Conservation (phyloP, 345 rosid genomes). For the Hypericum perforatum region DNA sequence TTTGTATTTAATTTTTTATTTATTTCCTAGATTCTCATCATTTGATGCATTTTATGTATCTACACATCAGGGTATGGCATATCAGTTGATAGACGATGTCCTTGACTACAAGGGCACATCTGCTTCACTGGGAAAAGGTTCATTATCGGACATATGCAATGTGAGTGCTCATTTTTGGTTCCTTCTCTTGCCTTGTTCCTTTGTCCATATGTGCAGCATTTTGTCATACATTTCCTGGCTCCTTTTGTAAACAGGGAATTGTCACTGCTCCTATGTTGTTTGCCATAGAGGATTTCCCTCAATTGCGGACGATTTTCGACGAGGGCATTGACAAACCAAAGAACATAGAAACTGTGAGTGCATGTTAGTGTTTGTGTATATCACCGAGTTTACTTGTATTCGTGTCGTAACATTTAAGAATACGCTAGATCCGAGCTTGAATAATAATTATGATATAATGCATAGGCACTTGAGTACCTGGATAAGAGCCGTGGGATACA, state of each 20-base stretch:
- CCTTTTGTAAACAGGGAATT: constrained; percentile 55
- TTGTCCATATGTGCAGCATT: neutral
- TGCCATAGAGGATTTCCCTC: constrained; percentile 89
- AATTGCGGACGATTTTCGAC: constrained; percentile 46
- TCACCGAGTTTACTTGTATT: neutral
- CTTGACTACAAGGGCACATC: constrained; percentile 96
- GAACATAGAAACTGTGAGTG: constrained; percentile 46
- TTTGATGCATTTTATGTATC: too few relatives aligned
- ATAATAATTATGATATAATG: too few relatives aligned
- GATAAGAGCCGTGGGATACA: constrained; percentile 84
- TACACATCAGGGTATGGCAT: constrained; percentile 72
- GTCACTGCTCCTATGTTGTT: constrained; percentile 79
- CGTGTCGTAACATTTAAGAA: too few relatives aligned
- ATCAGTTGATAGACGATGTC: constrained; percentile 80
- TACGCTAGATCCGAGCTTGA: too few relatives aligned
- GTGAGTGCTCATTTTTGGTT: constrained; percentile 31
- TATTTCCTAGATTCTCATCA: too few relatives aligned
- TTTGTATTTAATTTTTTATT: too few relatives aligned
- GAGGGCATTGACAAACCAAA: constrained; percentile 55
- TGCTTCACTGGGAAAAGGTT: constrained; percentile 87
- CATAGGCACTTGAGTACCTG: constrained; percentile 79
- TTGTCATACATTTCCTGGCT: too few relatives aligned
- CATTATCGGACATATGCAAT: constrained; percentile 71
- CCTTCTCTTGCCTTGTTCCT: neutral
- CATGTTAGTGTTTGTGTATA: too few relatives aligned